Conservation (phyloP, 2,329 filamentous ascomycete species). For the Sporothrix sp. region DNA sequence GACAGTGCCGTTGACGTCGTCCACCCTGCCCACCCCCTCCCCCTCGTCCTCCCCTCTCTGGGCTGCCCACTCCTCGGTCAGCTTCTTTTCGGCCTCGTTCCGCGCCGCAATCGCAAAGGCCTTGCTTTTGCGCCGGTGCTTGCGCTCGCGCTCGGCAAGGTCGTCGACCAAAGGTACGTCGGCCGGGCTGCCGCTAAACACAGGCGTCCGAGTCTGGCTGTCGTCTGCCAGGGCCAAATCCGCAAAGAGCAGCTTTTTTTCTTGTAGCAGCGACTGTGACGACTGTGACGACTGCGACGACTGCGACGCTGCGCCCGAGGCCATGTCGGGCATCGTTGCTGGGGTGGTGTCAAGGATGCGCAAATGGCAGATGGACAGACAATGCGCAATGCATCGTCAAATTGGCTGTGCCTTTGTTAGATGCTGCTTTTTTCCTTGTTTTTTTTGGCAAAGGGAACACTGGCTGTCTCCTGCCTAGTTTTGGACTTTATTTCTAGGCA, state of each 20-base stretch:
- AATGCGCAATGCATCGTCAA: background rate
- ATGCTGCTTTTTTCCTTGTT: no score
- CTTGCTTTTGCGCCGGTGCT: slow-evolving; percentile 25
- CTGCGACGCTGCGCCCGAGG: background rate
- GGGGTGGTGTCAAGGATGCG: background rate
- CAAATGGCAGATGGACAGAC: background rate
- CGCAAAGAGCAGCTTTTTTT: slow-evolving; percentile 11
- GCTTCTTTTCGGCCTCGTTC: background rate
- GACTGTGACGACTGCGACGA: background rate
- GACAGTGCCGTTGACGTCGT: background rate
- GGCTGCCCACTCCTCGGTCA: background rate
- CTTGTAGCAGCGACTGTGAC: background rate
- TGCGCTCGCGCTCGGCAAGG: slow-evolving; percentile 21
- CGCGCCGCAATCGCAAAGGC: slow-evolving; percentile 19
- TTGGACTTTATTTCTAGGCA: no score
- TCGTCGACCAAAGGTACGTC: background rate
- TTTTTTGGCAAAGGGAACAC: background rate
- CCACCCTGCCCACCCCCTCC: background rate
- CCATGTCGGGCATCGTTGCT: no score
- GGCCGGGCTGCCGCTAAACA: no score
- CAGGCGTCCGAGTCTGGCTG: background rate
- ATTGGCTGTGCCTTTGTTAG: no score
- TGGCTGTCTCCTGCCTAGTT: no score
- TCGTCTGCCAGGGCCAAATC: slow-evolving; percentile 6
- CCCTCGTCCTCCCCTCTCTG: background rate